Evolutionary conservation across 1,284 basidiomycete species (phyloP).

Genomic region (Cryptococcus maquisensis): DNA sequence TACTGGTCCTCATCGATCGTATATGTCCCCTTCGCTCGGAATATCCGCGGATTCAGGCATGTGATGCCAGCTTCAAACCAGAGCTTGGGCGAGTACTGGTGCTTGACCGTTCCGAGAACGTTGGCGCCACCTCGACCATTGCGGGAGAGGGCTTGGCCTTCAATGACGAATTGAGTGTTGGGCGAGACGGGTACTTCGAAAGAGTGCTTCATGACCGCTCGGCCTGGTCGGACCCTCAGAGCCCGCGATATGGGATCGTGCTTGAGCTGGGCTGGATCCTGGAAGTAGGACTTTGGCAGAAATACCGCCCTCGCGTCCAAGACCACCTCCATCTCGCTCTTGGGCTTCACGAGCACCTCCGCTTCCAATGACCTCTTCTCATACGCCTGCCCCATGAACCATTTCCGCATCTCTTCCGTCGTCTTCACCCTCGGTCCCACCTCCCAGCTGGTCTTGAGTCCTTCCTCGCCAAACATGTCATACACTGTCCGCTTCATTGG

Average conservation of each 20-base stretch:
- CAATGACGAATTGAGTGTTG: conserved; percentile 37
- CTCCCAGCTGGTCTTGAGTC: conserved; percentile 52
- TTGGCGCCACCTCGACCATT: conserved; percentile 51
- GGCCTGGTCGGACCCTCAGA: conserved; percentile 31
- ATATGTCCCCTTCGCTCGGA: conserved; percentile 50
- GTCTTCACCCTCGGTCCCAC: conserved; percentile 49
- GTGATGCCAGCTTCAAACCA: conserved; percentile 45
- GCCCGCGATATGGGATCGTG: conserved; percentile 36
- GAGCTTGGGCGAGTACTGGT: conserved; percentile 51
- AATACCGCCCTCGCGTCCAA: conserved; percentile 47
- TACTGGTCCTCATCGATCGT: conserved; percentile 50
- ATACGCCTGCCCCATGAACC: conserved; percentile 49
- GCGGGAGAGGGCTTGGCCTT: conserved; percentile 48
- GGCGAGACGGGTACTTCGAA: conserved; percentile 43
- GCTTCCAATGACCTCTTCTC: conserved; percentile 49
- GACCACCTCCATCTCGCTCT: conserved; percentile 41
- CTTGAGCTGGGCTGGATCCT: conserved; percentile 28
- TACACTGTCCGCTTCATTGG: conserved; percentile 52
- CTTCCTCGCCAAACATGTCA: conserved; percentile 55
- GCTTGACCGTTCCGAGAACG: conserved; percentile 51
- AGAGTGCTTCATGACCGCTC: conserved; percentile 46
- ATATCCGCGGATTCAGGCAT: conserved; percentile 49
- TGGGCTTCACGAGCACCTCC: conserved; percentile 53
- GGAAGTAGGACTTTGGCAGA: conserved; percentile 30
- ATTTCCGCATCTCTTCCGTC: conserved; percentile 48